Evolutionary conservation across 345 rosid species (phyloP), one percentile per base, ranked within the genome.

Genomic region (Eucalyptus leucophloia): DNA sequence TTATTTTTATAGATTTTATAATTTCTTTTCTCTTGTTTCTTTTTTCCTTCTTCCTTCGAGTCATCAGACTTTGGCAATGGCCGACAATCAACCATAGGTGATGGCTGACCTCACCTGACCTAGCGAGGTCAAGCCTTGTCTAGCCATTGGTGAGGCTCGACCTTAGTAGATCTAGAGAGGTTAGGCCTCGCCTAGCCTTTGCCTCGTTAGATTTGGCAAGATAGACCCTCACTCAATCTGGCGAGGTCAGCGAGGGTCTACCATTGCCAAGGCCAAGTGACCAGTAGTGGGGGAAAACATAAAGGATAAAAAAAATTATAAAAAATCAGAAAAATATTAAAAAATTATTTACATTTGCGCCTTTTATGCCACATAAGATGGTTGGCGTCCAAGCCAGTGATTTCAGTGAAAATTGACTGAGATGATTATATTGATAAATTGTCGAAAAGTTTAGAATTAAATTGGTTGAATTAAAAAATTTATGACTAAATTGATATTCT

Each of bases 41-140:
- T 23, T 56, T 56, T 56, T 24, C 7, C 30, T 56, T 56, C 30
- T 23, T 56, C 7, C 62, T 56, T 56, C 0, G 0, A 0, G 3
- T 24, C 12, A 24, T 23, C 30, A 1, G 0, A 10, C 30, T 56
- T 4, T 24, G 30, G 7, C 13, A 10, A 9, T 56, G 13, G 6
- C 13, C 1, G 0, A 1, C 2, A 0, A 56, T 24, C 3, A 0
- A 56, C 30, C 62, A 56, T 0, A 56, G 6, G 6, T 4, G 30
- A 56, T 13, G 30, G 62, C 7, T 0, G 3, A 54, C 30, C 3
- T 24, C 7, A 0, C 1, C 1, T 1, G 6, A 56, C 62, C 30
- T 23, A 23, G 3, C 0, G 1, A 56, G 13, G 30, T 56, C 3
- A 2, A 56, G 62, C 62, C 13, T 56, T 24, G 6, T 56, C 6